Evolutionary conservation across 495 filamentous ascomycete species (phyloP), one percentile per base, ranked within the genome.

Genomic region (Aspergillus sclerotiicarbonarius): DNA sequence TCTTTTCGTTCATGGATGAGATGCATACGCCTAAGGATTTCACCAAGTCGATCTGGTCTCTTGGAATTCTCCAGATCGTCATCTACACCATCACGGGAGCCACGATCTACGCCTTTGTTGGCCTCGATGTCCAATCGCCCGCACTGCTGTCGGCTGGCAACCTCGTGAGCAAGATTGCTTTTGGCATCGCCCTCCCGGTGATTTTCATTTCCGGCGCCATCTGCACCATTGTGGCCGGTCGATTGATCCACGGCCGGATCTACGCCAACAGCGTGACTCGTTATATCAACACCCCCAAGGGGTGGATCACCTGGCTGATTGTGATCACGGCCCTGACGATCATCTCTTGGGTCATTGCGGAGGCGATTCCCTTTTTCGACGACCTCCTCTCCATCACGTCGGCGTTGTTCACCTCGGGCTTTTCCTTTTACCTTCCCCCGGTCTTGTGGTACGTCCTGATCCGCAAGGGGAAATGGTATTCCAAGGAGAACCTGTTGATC

Each of bases 1-100:
- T 76, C 80, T 88, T 90, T 72, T 81, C 76, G 35, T 87, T 91
- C 73, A 87, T 88, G 75, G 79, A 84, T 53, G 88, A 91, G 72
- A 87, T 91, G 82, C 84, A 86, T 68, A 84, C 84, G 0, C 87
- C 86, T 0, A 61, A 65, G 46, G 83, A 88, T 65, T 88, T 78
- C 61, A 67, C 74, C 56, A 87, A 87, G 73, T 80, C 86, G 7
- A 80, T 89, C 57, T 77, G 76, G 61, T 55, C 80, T 30, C 78
- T 87, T 3, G 84, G 85, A 35, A 48, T 79, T 51, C 78, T 79
- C 21, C 84, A 87, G 63, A 85, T 84, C 29, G 52, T 82, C 59
- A 82, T 90, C 54, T 90, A 91, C 72, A 84, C 84, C 35, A 21
- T 88, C 20, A 83, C 86, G 1, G 85, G 84, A 13, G 78, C 82